These are phyloP conservation scores for Pneumocystis canis DNA, from an alignment of 1,139 yeast genomes.

Conservation along the genomic window DNA sequence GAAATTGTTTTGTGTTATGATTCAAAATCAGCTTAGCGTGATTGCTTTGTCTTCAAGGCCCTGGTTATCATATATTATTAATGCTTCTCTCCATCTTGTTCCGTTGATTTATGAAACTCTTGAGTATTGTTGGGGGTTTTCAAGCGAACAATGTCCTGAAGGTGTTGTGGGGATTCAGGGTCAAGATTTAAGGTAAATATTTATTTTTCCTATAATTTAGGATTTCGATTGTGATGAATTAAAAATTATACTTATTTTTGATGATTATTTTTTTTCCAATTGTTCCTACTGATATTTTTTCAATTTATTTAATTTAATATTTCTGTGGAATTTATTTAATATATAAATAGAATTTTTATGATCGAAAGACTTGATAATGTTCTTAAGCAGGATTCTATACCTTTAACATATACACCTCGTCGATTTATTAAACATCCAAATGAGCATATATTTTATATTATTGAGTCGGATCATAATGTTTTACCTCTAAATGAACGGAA, in stretches of 20 bases:
- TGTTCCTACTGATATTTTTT: slow-evolving; percentile 15
- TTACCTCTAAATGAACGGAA: slow-evolving; percentile 18
- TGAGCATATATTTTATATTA: slow-evolving; percentile 26
- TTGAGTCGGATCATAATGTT: slow-evolving; percentile 35
- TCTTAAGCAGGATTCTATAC: slow-evolving; percentile 31
- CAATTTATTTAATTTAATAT: not conserved
- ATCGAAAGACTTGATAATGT: slow-evolving; percentile 40
- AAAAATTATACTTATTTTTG: not conserved
- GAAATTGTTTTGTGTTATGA: slow-evolving; percentile 29
- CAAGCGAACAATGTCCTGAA: slow-evolving; percentile 47
- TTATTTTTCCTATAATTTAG: not conserved
- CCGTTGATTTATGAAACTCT: slow-evolving; percentile 25
- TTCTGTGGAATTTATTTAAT: slow-evolving; percentile 1
- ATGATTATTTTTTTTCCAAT: slow-evolving; percentile 11
- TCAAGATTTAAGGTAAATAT: slow-evolving; percentile 27
- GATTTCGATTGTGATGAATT: not conserved
- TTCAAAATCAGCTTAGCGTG: slow-evolving; percentile 22
- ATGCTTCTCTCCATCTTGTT: slow-evolving; percentile 20
- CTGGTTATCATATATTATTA: slow-evolving; percentile 29
- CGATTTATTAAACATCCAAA: slow-evolving; percentile 27
- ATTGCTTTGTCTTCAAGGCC: slow-evolving; percentile 29
- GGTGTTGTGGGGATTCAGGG: slow-evolving; percentile 50
- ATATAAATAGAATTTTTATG: slow-evolving; percentile 35
- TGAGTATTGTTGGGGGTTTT: slow-evolving; percentile 36
- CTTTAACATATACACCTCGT: slow-evolving; percentile 42